Evolutionary conservation across 176 grass and related monocot genomes (phyloP), one percentile per base, ranked within the genome.

Genomic region (Eragrostis curvula): DNA sequence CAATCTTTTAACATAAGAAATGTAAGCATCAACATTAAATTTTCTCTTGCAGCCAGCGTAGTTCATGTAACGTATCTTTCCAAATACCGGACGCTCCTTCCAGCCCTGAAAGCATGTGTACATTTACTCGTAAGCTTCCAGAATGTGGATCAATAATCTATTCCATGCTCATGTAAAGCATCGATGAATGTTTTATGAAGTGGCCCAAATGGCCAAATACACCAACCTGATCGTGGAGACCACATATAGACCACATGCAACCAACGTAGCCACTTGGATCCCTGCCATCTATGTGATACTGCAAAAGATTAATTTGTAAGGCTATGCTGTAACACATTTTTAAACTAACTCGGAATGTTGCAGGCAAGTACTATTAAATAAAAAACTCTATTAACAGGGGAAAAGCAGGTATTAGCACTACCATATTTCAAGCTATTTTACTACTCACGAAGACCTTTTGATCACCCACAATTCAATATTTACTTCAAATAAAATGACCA

Each of bases 221-320:
- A 80, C 58, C 18, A 46, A 95, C 96, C 96, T 98, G 96, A 89
- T 98, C 96, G 63, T 98, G 96, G 53, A 98, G 78, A 21, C 96
- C 96, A 79, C 96, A 98, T 83, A 98, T 98, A 28, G 96, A 94
- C 92, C 96, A 98, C 96, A 98, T 98, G 71, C 96, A 98, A 21
- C 96, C 96, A 70, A 91, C 96, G 29, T 90, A 98, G n/a, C 96
- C 96, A 86, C 39, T 98, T 39, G 96, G 92, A 73, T 98, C 92
- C 79, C 96, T 95, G 41, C 96, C 96, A 53, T 98, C 96, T 66
- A 98, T 81, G 40, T 93, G 84, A 84, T 93, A 98, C 92, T 98
- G 69, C 70, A 89, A 88, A 61, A 70, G 21, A 68, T 17, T 71
- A 8, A 80, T 45, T 58, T 51, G 8, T 84, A 46, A 81, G 50